Conservation (phyloP, 495 filamentous ascomycete species). For the Penicillium daleae region DNA sequence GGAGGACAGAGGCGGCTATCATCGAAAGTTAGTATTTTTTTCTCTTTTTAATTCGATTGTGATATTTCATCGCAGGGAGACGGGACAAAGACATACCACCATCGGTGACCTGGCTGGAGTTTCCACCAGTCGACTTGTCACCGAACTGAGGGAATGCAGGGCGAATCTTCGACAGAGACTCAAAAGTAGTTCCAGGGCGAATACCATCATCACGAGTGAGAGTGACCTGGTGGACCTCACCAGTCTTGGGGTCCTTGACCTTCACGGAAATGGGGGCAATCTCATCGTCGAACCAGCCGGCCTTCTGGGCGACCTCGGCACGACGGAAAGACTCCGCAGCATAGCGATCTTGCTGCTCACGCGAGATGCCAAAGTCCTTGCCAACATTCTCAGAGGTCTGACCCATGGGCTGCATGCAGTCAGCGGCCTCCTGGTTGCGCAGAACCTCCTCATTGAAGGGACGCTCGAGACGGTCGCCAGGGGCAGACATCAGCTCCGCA, state of each 20-base stretch:
- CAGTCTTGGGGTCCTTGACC: conserved; percentile 81
- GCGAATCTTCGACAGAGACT: conserved; percentile 80
- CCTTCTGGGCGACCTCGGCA: conserved; percentile 89
- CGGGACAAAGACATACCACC: conserved; percentile 54
- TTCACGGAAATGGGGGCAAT: conserved; percentile 83
- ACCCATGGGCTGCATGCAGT: conserved; percentile 95
- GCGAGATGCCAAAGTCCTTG: conserved; percentile 81
- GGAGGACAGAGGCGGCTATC: conserved; percentile 77
- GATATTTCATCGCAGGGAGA: neutral
- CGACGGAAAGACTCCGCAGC: conserved; percentile 84
- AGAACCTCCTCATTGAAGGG: conserved; percentile 82
- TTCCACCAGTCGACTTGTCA: conserved; percentile 88
- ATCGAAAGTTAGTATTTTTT: conserved; percentile 16
- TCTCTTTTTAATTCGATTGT: neutral
- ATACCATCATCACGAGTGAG: conserved; percentile 87
- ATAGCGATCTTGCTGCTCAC: conserved; percentile 80
- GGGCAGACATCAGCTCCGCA: conserved; percentile 81
- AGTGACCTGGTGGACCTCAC: conserved; percentile 74
- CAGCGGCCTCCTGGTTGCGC: conserved; percentile 72
- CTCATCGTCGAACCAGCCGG: conserved; percentile 92
- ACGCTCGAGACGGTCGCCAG: conserved; percentile 65
- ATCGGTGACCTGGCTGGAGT: conserved; percentile 93
- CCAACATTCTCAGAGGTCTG: conserved; percentile 98
- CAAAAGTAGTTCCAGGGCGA: conserved; percentile 84
- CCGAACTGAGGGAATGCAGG: conserved; percentile 91